phyloP scores from a whole-genome alignment of 768 basidiomycete genomes.

The Symmetrospora coprosmae region DNA sequence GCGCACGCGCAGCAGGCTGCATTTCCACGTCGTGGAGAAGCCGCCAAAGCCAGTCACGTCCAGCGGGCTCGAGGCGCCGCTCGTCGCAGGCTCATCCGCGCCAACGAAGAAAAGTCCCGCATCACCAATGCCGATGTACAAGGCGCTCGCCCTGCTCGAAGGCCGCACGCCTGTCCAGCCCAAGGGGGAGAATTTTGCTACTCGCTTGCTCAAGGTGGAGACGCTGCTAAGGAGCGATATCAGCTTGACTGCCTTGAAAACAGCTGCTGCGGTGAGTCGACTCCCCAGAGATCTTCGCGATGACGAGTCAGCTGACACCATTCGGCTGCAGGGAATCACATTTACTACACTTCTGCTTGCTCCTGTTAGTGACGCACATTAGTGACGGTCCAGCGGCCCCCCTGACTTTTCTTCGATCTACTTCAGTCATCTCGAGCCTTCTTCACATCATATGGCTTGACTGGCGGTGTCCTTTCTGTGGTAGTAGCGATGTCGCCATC shows the following conservation, averaged over 20 bases:
- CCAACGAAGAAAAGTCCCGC: not conserved
- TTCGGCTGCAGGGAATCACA: conserved; percentile 28
- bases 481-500: conserved; percentile 35
- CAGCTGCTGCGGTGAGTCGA: conserved; percentile 23
- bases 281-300: conserved; percentile 24
- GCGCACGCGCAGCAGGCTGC: conserved; percentile 20
- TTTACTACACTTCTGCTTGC: conserved; percentile 35
- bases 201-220: not conserved
- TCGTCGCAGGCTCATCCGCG: not conserved
- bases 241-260: not conserved
- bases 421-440: conserved; percentile 25
- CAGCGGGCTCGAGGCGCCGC: too few species aligned
- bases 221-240: not conserved
- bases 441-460: conserved; percentile 34
- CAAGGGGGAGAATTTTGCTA: not conserved
- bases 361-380: conserved; percentile 4
- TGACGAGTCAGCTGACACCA: conserved; percentile 19
- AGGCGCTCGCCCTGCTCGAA: conserved; percentile 35
- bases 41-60: too few species aligned
- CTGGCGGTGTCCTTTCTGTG: conserved; percentile 34
- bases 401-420: not conserved
- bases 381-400: not conserved
- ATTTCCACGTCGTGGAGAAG: conserved; percentile 35
- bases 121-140: conserved; percentile 27
- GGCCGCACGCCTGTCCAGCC: conserved; percentile 17